phyloP scores from a whole-genome alignment of 768 basidiomycete species.

The Podaxis carcinomalis region DNA sequence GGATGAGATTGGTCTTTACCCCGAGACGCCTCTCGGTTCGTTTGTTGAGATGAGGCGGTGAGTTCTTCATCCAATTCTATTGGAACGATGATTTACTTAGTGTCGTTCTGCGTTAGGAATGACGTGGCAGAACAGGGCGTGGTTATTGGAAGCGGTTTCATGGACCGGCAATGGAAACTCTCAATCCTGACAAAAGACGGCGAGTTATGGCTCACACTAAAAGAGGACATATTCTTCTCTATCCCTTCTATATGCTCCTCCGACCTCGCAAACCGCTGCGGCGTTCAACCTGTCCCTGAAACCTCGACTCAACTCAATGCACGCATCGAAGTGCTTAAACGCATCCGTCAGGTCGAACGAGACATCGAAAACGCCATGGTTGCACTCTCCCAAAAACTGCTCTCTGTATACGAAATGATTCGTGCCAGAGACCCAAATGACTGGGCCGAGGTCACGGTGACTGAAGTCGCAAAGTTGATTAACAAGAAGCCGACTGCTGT shows the following conservation, averaged over 20 bases:
- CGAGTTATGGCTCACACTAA: slow-evolving; percentile 44
- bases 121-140: slow-evolving; percentile 23
- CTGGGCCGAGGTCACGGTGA: slow-evolving; percentile 54
- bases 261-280: slow-evolving; percentile 47
- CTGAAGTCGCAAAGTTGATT: slow-evolving; percentile 46
- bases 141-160: slow-evolving; percentile 21
- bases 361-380: slow-evolving; percentile 35
- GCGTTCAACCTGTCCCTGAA: slow-evolving; percentile 23
- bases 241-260: slow-evolving; percentile 52
- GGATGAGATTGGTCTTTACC: slow-evolving; percentile 15
- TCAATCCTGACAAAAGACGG: slow-evolving; percentile 40
- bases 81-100: neutral
- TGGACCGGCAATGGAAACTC: slow-evolving; percentile 15
- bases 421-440: slow-evolving; percentile 39
- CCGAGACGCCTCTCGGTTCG: slow-evolving; percentile 31
- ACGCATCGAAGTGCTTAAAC: slow-evolving; percentile 58
- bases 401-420: slow-evolving; percentile 42
- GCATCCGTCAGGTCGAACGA: slow-evolving; percentile 50
- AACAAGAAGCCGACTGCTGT: slow-evolving; percentile 27
- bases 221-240: slow-evolving; percentile 54
- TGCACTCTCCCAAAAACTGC: slow-evolving; percentile 20
- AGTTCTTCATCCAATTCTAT: slow-evolving; percentile 8
- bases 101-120: slow-evolving; percentile 20
- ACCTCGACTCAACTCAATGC: slow-evolving; percentile 44
- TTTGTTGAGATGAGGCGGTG: slow-evolving; percentile 47